Evolutionary conservation across 1,284 basidiomycete species (phyloP), one percentile per base, ranked within the genome.

Genomic region (Porodaedalea pini): DNA sequence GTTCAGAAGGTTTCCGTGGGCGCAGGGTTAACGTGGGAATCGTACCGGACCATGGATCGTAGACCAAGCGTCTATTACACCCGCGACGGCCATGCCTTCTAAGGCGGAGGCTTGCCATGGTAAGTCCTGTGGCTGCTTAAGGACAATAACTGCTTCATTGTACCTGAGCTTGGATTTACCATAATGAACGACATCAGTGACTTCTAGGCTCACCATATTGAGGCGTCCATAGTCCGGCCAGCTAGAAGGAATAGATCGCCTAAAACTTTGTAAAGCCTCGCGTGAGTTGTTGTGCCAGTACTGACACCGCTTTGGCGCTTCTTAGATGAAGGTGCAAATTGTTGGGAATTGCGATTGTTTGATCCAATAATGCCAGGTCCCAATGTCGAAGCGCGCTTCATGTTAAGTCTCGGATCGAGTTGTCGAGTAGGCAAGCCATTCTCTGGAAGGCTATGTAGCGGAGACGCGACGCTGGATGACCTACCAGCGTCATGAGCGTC

Each of bases 91-190:
- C 61, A 93, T 71, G 1, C 92, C 91, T 73, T 98, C 94, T 43
- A 92, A 75, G 0, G 86, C 85, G 17, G 88, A 84, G 0, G 90
- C 94, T 68, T 94, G 87, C 94, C 94, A 98, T 19, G 88, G 76
- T 17, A 81, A 71, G 69, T 98, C 94, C 43, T 83, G 80, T 4
- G 84, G 80, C 0, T 77, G 76, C 67, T 87, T 90, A 63, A 91
- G 85, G 25, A 89, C 69, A 43, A 80, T 79, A 6, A 91, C 73
- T 4, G 92, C 88, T 71, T 97, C 93, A 55, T 83, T 82, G 71
- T 93, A 97, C 83, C 92, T 93, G 66, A 32, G 60, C 58, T 52
- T 47, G 51, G 60, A 17, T 71, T 57, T 64, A 65, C 49, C 59
- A 31, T 43, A 34, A 58, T 51, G 48, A 44, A 32, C 27, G 64